phyloP scores from a whole-genome alignment of 306 rosid genomes.

The Pterocarpus santalinus region DNA sequence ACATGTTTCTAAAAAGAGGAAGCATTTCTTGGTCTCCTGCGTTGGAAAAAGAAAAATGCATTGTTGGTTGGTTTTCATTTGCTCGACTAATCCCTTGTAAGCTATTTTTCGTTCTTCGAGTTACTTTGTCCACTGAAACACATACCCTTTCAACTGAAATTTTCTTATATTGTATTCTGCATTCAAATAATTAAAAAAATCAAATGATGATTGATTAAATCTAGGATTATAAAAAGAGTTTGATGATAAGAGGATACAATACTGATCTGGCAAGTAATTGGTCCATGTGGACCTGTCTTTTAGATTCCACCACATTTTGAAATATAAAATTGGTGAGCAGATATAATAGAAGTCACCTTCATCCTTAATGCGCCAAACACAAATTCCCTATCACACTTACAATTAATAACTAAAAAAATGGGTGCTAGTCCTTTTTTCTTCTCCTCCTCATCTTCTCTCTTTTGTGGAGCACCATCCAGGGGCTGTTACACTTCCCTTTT shows the following conservation, averaged over 20 bases:
- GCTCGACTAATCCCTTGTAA: background rate
- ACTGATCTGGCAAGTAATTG: constrained; percentile 34
- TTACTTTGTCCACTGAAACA: background rate
- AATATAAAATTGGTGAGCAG: constrained; percentile 2
- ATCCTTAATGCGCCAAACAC: constrained; percentile 21
- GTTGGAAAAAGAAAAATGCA: too few relatives aligned
- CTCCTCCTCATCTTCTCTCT: too few relatives aligned
- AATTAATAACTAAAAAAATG: background rate
- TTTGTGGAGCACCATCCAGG: too few relatives aligned
- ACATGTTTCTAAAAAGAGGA: too few relatives aligned
- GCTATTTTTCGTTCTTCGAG: too few relatives aligned
- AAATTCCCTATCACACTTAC: constrained; percentile 21
- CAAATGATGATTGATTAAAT: background rate
- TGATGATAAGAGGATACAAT: background rate
- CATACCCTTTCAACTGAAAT: background rate
- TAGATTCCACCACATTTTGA: constrained; percentile 19
- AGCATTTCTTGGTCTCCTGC: too few relatives aligned
- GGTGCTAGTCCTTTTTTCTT: too few relatives aligned
- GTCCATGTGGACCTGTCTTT: constrained; percentile 34
- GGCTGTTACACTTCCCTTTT: too few relatives aligned
- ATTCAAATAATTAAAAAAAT: background rate
- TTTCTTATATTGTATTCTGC: background rate
- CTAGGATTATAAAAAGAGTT: background rate
- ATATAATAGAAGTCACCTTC: background rate
- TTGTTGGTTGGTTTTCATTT: background rate